Conservation (phyloP, 306 rosid species). For the Cicer pinnatifidum region DNA sequence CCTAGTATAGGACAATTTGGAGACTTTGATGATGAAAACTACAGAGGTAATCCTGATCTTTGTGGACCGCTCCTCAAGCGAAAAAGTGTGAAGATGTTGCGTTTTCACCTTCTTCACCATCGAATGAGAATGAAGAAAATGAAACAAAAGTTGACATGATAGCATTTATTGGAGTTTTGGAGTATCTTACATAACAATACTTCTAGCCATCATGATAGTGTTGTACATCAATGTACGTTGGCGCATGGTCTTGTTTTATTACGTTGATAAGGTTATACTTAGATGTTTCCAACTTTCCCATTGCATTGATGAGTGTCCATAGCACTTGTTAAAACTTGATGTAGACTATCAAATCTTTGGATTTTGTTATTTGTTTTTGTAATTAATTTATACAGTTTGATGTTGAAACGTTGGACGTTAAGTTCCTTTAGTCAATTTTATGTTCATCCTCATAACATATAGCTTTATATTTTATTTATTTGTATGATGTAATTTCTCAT, state of each 20-base stretch:
- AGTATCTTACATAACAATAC: neutral
- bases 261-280: neutral
- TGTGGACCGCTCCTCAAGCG: neutral
- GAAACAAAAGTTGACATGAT: neutral
- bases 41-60: neutral
- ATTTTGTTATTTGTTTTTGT: neutral
- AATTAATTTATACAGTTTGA: neutral
- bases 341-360: neutral
- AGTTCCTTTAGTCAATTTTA: neutral
- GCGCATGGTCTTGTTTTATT: constrained; percentile 11
- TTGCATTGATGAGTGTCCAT: neutral
- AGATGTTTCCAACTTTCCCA: neutral
- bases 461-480: no score
- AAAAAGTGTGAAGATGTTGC: neutral
- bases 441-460: no score
- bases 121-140: neutral
- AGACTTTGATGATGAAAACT: neutral
- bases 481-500: no score
- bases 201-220: neutral
- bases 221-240: neutral
- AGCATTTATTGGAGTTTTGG: neutral
- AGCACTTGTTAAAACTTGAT: neutral
- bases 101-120: neutral
- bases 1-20: neutral
- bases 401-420: neutral